Evolutionary conservation across 495 filamentous ascomycete species (phyloP), one percentile per base, ranked within the genome.

Genomic region (Cryomyces minteri): DNA sequence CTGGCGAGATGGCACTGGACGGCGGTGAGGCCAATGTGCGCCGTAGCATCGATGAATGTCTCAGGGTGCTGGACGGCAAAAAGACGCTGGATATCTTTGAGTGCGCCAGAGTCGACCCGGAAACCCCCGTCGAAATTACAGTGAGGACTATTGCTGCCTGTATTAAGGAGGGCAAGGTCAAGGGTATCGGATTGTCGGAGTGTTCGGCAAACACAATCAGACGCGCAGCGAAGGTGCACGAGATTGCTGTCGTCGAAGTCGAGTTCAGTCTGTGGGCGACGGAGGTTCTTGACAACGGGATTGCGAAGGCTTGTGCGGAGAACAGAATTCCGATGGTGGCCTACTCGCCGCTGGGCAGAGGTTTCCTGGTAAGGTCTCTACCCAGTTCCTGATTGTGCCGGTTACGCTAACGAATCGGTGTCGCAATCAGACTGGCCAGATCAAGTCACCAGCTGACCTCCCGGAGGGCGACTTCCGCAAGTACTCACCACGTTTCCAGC

Each of bases 41-140:
- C 9, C 67, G 71, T 14, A 76, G 72, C 40, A 67, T 94, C 43
- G 82, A 92, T 42, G 71, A 77, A 49, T 72, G 67, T 51, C 55
- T 92, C 39, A 67, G 56, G 31, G 54, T 71, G 31, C 66, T 84
- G 10, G 72, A 77, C 40, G 82, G 79, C 5, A 82, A 77, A 49
- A 90, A 90, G 68, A 77, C 68, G 49, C 62, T 94, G 46, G 85
- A 94, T 60, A 73, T 88, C 44, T 94, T 87, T 50, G 79, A 88
- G 61, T 76, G 64, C 49, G 84, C 80, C 11, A 67, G 87, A 4
- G 70, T 84, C 25, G 86, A 92, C 51, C 68, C 67, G 5, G 72
- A 73, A 0, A 67, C 65, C 39, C 71, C 73, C 1, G 61, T 81
- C 37, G 74, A 81, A 55, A 62, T 70, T 32, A 76, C 71, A 6